Percentiles rank a stretch among this genome's conserved stretches.
These are phyloP conservation scores for Iris macrosiphon DNA, from an alignment of 106 monocot species.

Conservation along the genomic window DNA sequence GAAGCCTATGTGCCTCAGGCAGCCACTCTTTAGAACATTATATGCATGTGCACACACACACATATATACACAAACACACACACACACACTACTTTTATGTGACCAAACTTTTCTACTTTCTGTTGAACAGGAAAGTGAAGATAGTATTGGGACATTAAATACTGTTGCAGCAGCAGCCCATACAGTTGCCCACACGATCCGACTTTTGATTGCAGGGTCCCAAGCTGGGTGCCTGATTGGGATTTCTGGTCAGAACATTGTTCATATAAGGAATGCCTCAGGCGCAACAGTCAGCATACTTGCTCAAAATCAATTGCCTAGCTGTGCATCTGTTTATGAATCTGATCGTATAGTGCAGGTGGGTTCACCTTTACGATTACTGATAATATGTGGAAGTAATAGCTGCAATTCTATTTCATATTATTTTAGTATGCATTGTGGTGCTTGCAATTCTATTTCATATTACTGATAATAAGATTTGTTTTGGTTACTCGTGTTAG, in stretches of 20 bases:
- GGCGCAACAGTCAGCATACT: neutral
- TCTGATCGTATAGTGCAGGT: conserved; percentile 10
- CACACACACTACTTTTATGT: too few species aligned
- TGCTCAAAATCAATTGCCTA: conserved; percentile 12
- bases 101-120: neutral
- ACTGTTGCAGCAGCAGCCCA: neutral
- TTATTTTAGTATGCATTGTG: conserved; percentile 2
- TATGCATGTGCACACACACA: too few species aligned
- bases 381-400: neutral
- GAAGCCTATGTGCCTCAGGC: too few species aligned
- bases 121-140: conserved; percentile 1
- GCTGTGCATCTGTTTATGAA: neutral
- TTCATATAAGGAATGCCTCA: conserved; percentile 1
- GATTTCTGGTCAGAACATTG: conserved; percentile 4
- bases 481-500: too few species aligned
- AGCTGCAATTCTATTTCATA: neutral
- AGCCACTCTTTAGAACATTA: too few species aligned
- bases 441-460: too few species aligned
- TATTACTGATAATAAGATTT: too few species aligned
- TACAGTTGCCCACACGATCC: conserved; percentile 1
- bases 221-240: conserved; percentile 3
- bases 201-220: conserved; percentile 10
- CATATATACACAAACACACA: too few species aligned
- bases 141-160: neutral
- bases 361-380: neutral